phyloP scores from a whole-genome alignment of 1,284 basidiomycete genomes.

The Pholiota adiposa region DNA sequence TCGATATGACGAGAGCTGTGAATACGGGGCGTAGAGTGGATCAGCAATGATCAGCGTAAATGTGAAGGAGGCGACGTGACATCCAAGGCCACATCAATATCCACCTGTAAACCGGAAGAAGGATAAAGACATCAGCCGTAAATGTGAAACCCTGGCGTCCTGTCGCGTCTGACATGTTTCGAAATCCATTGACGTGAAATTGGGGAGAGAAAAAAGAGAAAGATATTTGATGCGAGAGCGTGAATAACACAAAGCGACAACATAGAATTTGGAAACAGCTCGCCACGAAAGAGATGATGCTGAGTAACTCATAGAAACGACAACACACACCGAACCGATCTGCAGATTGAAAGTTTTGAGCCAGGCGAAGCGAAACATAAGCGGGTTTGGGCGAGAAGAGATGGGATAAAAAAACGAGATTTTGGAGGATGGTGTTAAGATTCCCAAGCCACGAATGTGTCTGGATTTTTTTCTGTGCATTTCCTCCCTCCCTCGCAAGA shows the following conservation, averaged over 20 bases:
- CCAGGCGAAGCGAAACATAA: slow-evolving; percentile 18
- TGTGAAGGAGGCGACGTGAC: not conserved
- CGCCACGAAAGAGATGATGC: slow-evolving; percentile 11
- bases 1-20: not conserved
- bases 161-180: not conserved
- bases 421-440: slow-evolving; percentile 2
- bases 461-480: not conserved
- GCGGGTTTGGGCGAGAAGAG: slow-evolving; percentile 8
- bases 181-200: slow-evolving; percentile 2
- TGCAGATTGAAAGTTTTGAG: slow-evolving; percentile 18
- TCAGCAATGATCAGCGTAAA: not conserved
- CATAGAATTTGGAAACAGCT: slow-evolving; percentile 20
- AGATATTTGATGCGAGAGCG: slow-evolving; percentile 17
- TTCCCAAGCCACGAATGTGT: slow-evolving; percentile 1
- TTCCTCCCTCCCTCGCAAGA: not conserved
- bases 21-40: not conserved
- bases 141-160: not conserved
- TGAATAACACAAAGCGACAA: slow-evolving; percentile 20
- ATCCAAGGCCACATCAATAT: not conserved
- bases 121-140: not conserved
- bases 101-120: not conserved
- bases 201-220: not conserved
- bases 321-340: slow-evolving; percentile 10
- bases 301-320: slow-evolving; percentile 19
- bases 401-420: slow-evolving; percentile 1